These are phyloP conservation scores for Pulveroboletus sp. DNA, from an alignment of 768 basidiomycete genomes.

Conservation along the genomic window DNA sequence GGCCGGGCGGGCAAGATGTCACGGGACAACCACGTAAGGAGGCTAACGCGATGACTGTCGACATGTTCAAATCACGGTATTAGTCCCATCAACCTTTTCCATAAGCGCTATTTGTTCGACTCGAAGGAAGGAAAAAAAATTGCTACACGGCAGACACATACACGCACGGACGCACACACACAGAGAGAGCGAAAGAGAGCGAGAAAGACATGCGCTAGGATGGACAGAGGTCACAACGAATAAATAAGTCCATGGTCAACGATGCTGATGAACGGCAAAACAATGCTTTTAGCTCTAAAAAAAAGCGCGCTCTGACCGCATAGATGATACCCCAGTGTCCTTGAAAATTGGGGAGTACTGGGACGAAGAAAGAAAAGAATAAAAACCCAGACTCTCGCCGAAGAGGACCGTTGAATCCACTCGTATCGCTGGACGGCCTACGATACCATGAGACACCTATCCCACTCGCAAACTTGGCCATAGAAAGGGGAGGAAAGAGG, in stretches of 20 bases:
- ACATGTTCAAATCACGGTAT: too few species aligned
- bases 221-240: not conserved
- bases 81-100: too few species aligned
- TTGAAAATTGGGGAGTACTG: not conserved
- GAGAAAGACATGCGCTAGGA: not conserved
- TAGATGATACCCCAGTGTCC: slow-evolving; percentile 7
- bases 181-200: too few species aligned
- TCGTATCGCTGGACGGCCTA: not conserved
- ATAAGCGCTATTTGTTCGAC: too few species aligned
- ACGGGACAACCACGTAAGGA: too few species aligned
- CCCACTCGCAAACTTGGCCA: not conserved
- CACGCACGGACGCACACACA: too few species aligned
- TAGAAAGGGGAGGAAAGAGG: not conserved
- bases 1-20: too few species aligned
- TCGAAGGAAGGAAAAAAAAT: too few species aligned
- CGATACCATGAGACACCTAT: not conserved
- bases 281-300: not conserved
- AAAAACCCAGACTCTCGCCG: not conserved
- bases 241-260: slow-evolving; percentile 19
- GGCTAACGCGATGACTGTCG: too few species aligned
- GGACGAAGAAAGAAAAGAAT: not conserved
- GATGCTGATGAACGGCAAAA: slow-evolving; percentile 7
- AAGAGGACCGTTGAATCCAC: not conserved
- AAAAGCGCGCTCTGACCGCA: not conserved
- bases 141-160: too few species aligned